Conservation (phyloP, 306 rosid species). For the Quercus ilex region DNA sequence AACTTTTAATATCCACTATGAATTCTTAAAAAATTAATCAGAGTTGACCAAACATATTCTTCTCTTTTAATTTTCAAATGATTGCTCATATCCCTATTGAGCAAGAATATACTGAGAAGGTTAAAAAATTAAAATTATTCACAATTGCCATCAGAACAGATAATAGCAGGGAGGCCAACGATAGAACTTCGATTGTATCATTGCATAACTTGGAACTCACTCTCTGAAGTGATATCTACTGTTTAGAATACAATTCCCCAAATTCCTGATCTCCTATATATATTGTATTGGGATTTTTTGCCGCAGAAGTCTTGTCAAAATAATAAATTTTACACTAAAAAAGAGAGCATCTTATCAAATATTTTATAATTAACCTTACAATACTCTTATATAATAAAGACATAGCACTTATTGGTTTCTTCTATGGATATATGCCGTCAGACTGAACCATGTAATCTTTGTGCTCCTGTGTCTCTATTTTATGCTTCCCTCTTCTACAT, state of each 20-base stretch:
- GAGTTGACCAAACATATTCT: no score
- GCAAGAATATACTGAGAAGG: background rate
- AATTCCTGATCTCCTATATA: background rate
- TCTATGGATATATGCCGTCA: fast-evolving
- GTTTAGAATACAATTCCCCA: background rate
- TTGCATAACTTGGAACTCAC: background rate
- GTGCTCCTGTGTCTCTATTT: fast-evolving
- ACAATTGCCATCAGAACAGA: background rate
- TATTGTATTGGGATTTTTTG: background rate
- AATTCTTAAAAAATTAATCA: no score
- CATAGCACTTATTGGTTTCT: fast-evolving
- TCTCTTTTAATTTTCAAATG: background rate
- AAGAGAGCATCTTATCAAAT: no score
- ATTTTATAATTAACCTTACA: no score
- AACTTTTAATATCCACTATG: no score
- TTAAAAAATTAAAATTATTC: background rate
- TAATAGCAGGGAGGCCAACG: background rate
- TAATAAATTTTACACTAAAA: no score
- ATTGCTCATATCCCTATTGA: background rate
- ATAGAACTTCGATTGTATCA: background rate
- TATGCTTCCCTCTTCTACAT: no score
- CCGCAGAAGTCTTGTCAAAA: no score
- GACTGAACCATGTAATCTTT: no score
- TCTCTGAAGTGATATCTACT: background rate
- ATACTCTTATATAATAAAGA: no score